phyloP scores from a whole-genome alignment of 257 asterid species.

The Nicotiana undulata region DNA sequence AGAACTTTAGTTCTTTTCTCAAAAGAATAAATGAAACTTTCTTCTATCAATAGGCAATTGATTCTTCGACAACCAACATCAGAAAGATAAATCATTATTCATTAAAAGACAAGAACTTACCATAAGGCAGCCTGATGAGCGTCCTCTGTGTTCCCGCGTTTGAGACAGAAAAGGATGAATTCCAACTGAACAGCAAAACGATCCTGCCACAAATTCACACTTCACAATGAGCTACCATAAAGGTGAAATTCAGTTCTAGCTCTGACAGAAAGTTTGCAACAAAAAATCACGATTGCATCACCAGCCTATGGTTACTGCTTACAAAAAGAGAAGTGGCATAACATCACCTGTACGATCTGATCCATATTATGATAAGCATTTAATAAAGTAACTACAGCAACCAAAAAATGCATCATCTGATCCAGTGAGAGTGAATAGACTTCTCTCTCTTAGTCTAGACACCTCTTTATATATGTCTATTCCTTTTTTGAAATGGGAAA shows the following conservation, averaged over 20 bases:
- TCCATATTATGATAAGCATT: not conserved
- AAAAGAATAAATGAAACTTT: not conserved
- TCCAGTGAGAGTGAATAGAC: not conserved
- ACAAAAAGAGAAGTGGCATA: not conserved
- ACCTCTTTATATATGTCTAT: not conserved
- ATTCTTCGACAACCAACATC: not conserved
- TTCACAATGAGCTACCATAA: slow-evolving; percentile 5
- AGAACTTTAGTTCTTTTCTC: not conserved
- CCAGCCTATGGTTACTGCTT: not conserved
- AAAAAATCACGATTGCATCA: not conserved
- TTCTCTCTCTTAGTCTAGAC: not conserved
- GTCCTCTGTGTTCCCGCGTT: slow-evolving; percentile 32
- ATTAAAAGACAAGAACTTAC: slow-evolving; percentile 32
- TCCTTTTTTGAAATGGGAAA: too few species aligned
- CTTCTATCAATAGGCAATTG: not conserved
- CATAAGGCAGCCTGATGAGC: slow-evolving; percentile 46
- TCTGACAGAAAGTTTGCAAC: not conserved
- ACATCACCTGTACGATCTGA: not conserved
- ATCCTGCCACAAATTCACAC: slow-evolving; percentile 38
- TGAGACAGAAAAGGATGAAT: slow-evolving; percentile 45
- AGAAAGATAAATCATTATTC: not conserved
- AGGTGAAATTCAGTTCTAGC: not conserved
- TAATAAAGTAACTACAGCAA: not conserved
- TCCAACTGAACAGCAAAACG: slow-evolving; percentile 59
- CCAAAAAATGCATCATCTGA: not conserved